Evolutionary conservation across 371 early-diverging fungal species (phyloP).

Genomic region (Mortierella sp.): DNA sequence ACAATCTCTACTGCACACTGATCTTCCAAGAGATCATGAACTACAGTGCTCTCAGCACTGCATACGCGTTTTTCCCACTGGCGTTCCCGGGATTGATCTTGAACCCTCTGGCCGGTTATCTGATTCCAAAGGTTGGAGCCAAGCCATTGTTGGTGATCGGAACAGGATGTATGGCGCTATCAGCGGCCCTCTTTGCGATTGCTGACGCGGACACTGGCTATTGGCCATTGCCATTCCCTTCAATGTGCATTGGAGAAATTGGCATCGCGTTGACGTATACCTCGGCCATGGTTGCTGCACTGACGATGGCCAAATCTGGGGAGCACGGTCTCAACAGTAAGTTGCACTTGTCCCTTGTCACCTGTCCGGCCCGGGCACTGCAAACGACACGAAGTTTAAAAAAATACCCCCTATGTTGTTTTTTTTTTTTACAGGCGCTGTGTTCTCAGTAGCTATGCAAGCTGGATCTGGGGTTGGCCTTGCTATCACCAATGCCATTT

Average conservation of each 20-base stretch:
- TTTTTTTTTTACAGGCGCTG: constrained; percentile 23
- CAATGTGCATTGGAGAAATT: constrained; percentile 52
- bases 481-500: constrained; percentile 44
- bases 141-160: constrained; percentile 44
- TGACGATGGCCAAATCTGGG: constrained; percentile 51
- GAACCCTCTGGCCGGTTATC: constrained; percentile 46
- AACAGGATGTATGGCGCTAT: constrained; percentile 49
- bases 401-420: neutral
- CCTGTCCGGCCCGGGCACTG: too few relatives aligned
- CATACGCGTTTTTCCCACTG: constrained; percentile 55
- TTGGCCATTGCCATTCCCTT: constrained; percentile 48
- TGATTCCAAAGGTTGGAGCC: constrained; percentile 51
- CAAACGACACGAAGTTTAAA: neutral
- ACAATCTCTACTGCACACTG: constrained; percentile 56
- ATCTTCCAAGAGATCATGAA: constrained; percentile 57
- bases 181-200: constrained; percentile 46
- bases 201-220: constrained; percentile 27
- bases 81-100: constrained; percentile 49
- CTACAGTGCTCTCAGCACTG: constrained; percentile 54
- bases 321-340: constrained; percentile 53
- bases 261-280: constrained; percentile 54
- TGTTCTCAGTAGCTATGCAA: constrained; percentile 52
- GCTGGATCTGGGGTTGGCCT: constrained; percentile 51
- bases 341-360: constrained; percentile 1
- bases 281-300: constrained; percentile 47